Evolutionary conservation across 192 early-diverging fungal genomes (phyloP).

Genomic region (Pilobolus umbonatus): DNA sequence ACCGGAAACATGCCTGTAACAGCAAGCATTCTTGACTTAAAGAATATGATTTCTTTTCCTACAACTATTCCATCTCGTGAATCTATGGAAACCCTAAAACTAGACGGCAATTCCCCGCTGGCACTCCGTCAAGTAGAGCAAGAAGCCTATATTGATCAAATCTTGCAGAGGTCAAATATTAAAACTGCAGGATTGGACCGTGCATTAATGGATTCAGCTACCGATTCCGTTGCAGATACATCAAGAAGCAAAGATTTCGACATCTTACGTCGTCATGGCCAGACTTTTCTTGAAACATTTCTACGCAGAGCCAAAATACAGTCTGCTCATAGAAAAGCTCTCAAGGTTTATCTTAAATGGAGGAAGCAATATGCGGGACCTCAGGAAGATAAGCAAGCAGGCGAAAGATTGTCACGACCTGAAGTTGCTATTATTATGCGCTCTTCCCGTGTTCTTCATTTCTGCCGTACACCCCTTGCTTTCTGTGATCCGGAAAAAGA

Average conservation of each 20-base stretch:
- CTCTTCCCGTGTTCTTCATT: constrained; percentile 48
- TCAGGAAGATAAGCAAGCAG: constrained; percentile 9
- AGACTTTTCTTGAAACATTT: constrained; percentile 49
- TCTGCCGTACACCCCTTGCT: constrained; percentile 46
- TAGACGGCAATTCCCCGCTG: not conserved
- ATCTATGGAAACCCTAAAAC: not conserved
- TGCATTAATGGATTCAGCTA: constrained; percentile 14
- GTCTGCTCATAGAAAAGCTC: constrained; percentile 45
- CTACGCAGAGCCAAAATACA: constrained; percentile 38
- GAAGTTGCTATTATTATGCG: constrained; percentile 47
- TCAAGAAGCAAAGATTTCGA: constrained; percentile 25
- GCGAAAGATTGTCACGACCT: constrained; percentile 32
- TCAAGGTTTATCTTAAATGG: constrained; percentile 49
- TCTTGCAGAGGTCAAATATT: constrained; percentile 4
- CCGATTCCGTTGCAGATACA: constrained; percentile 12
- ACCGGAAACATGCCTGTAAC: not conserved
- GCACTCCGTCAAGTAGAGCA: not conserved
- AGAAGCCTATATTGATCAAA: constrained; percentile 9
- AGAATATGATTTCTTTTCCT: constrained; percentile 19
- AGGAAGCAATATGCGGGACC: constrained; percentile 37
- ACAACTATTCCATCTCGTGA: not conserved
- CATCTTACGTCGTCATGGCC: constrained; percentile 44
- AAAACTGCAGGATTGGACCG: constrained; percentile 11
- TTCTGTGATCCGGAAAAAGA: constrained; percentile 31
- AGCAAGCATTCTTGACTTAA: constrained; percentile 11